These are phyloP conservation scores for Phycomyces blakesleeanus DNA, from an alignment of 192 early-diverging fungal genomes.

Conservation along the genomic window DNA sequence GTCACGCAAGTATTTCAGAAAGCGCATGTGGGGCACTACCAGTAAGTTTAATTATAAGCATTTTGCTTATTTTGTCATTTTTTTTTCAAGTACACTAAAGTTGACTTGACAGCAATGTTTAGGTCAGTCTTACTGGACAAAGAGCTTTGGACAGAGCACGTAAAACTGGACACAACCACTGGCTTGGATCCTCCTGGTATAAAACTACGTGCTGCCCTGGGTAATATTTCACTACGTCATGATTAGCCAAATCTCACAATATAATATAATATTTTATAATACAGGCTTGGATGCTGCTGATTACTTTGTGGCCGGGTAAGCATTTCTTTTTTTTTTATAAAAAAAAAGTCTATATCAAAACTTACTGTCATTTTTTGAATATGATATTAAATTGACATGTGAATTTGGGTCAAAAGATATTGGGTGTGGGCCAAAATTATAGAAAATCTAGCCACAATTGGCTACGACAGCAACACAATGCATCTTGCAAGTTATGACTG, in stretches of 20 bases:
- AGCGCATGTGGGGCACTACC: constrained; percentile 80
- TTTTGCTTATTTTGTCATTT: too few relatives aligned
- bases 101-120: constrained; percentile 66
- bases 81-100: too few relatives aligned
- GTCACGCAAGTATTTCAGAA: constrained; percentile 79
- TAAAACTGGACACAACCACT: constrained; percentile 75
- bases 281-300: constrained; percentile 83
- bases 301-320: constrained; percentile 81
- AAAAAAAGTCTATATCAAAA: neutral
- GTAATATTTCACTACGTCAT: constrained; percentile 9
- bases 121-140: constrained; percentile 82
- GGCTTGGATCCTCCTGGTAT: constrained; percentile 83
- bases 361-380: neutral
- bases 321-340: too few relatives aligned
- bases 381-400: neutral
- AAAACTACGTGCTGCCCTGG: constrained; percentile 80
- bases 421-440: constrained; percentile 88
- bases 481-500: constrained; percentile 86
- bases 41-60: too few relatives aligned
- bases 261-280: neutral
- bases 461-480: constrained; percentile 89
- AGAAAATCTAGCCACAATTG: constrained; percentile 76
- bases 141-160: constrained; percentile 79
- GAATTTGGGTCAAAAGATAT: constrained; percentile 48
- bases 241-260: neutral